Conservation (phyloP, 148 eudicot genomes). For the Beta vulgaris region DNA sequence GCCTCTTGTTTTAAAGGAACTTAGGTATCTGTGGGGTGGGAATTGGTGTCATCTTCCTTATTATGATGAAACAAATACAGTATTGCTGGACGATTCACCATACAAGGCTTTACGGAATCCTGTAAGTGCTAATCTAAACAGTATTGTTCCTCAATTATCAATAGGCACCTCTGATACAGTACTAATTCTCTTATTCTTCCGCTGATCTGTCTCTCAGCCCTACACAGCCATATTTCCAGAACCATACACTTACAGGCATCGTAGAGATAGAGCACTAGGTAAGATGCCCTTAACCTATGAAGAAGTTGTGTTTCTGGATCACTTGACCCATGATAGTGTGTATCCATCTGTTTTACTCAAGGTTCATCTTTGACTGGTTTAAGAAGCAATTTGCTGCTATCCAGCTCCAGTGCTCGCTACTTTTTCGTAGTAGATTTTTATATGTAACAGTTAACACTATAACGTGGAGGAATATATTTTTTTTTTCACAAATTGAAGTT, state of each 20-base stretch:
- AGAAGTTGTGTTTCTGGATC: neutral
- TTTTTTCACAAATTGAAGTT: neutral
- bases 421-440: neutral
- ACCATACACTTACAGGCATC: constrained; percentile 43
- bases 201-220: constrained; percentile 38
- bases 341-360: neutral
- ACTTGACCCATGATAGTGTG: neutral
- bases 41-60: constrained; percentile 53
- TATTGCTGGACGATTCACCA: constrained; percentile 90
- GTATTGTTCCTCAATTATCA: neutral
- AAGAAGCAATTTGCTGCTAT: too few species aligned
- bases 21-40: constrained; percentile 56
- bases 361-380: neutral
- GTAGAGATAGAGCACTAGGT: constrained; percentile 62
- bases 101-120: constrained; percentile 85
- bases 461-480: neutral
- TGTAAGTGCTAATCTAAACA: constrained; percentile 45
- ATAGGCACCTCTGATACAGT: neutral
- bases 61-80: constrained; percentile 71
- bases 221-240: constrained; percentile 72
- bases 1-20: constrained; percentile 81
- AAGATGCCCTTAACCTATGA: constrained; percentile 16
- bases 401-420: neutral
- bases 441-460: too few species aligned
- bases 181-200: constrained; percentile 1